These are phyloP conservation scores for Sarocladium strictum DNA, from an alignment of 2,329 filamentous ascomycete species.

Conservation along the genomic window DNA sequence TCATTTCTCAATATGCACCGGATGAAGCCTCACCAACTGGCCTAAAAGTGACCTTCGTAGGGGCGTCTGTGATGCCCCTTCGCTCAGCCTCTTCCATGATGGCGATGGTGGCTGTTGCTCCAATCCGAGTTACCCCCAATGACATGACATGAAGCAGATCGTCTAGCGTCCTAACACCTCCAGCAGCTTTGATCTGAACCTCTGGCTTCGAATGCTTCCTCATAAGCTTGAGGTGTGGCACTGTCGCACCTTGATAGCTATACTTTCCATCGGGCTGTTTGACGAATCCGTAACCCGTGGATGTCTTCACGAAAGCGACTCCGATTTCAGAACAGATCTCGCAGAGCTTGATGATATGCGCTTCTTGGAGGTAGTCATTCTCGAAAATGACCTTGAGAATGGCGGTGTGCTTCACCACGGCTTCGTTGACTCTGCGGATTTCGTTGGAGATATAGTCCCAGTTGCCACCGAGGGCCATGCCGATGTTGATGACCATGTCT, in stretches of 20 bases:
- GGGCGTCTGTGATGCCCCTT: too few species aligned
- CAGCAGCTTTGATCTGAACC: constrained; percentile 53
- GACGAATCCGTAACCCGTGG: constrained; percentile 55
- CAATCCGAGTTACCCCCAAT: constrained; percentile 49
- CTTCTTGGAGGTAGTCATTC: constrained; percentile 47
- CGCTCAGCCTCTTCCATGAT: constrained; percentile 50
- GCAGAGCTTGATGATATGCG: constrained; percentile 47
- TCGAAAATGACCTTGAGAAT: constrained; percentile 58
- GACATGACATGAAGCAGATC: constrained; percentile 48
- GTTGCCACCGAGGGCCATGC: constrained; percentile 48
- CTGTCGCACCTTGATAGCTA: constrained; percentile 46
- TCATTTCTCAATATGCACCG: too few species aligned
- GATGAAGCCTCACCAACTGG: too few species aligned
- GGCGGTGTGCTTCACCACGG: constrained; percentile 35
- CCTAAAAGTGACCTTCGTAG: too few species aligned
- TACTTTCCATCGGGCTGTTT: constrained; percentile 47
- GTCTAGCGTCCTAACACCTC: constrained; percentile 50
- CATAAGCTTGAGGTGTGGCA: constrained; percentile 48
- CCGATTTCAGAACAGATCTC: constrained; percentile 43
- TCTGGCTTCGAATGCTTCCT: constrained; percentile 32
- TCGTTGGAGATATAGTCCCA: constrained; percentile 52
- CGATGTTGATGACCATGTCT: constrained; percentile 57
- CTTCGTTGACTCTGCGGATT: constrained; percentile 42
- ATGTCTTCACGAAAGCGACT: constrained; percentile 56
- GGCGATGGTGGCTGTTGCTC: constrained; percentile 46